Evolutionary conservation across 441 rosid genomes (phyloP).

Genomic region (Codiaeum variegatum): DNA sequence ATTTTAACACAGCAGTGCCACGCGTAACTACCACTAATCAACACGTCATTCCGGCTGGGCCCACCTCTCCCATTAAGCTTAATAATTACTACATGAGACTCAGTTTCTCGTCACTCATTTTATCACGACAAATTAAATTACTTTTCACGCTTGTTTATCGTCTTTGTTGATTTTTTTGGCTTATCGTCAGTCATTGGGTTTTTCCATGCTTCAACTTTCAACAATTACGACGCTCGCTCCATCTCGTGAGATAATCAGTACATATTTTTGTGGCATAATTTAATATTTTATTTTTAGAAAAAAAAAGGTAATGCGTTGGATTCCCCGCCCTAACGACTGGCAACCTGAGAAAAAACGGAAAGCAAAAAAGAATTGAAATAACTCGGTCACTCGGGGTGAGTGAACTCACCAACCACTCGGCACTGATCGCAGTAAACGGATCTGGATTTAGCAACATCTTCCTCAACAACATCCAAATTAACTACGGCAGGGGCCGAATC

Average conservation of each 20-base stretch:
- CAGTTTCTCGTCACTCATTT: neutral
- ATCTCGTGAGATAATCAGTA: conserved; percentile 18
- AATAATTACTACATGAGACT: neutral
- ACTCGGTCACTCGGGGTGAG: conserved; percentile 30
- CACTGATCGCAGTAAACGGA: conserved; percentile 73
- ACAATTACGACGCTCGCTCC: neutral
- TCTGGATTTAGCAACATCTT: conserved; percentile 71
- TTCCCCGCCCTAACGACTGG: conserved; percentile 31
- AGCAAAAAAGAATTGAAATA: neutral
- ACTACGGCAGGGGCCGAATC: conserved; percentile 39
- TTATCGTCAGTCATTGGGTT: neutral
- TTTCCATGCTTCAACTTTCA: neutral
- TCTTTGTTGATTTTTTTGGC: neutral
- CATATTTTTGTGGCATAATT: neutral
- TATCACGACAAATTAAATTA: neutral
- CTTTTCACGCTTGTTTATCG: neutral
- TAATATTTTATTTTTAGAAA: neutral
- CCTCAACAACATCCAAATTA: conserved; percentile 55
- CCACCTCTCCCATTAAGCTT: conserved; percentile 12
- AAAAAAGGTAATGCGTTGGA: neutral
- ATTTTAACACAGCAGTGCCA: neutral
- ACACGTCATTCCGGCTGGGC: neutral
- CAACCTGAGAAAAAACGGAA: conserved; percentile 21
- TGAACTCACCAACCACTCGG: conserved; percentile 74
- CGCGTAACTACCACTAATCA: neutral